Evolutionary conservation across 2,329 filamentous ascomycete species (phyloP), one percentile per base, ranked within the genome.

Genomic region (Cladosporium sp.): DNA sequence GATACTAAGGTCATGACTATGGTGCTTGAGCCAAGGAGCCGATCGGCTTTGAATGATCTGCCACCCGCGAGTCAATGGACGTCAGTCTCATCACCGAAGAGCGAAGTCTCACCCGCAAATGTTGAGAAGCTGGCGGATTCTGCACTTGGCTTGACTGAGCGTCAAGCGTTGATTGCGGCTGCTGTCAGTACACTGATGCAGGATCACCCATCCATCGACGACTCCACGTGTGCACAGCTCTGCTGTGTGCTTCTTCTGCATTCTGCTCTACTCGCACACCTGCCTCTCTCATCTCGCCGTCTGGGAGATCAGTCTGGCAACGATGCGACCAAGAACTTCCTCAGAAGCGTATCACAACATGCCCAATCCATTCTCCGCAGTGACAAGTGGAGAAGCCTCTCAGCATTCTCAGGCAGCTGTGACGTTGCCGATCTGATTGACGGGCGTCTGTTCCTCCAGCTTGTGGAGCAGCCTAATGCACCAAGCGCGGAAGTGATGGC

Each of bases 1-100:
- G 84, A 86, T 61, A 84, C 82, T 1, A 86, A 86, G 67, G 70
- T 77, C 52, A 77, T 78, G 66, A 73, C 74, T 0, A 74, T 74
- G 67, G 72, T 78, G 28, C 61, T 78, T 7, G 74, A 65, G 61
- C 46, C 56, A 34, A 56, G 58, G 11, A 45, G 53, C 37, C 44
- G 52, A 22, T 49, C 52, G 8, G 44, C 46, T 9, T 34, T 52
- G 28, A 33, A 46, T 8, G 16, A 50, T 7, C 32, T 50, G 8
- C 48, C 48, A 9, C 32, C 48, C 9, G 18, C 48, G 5, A 43
- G 28, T 38, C 40, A 43, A 43, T 50, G 40, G 40, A 43, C 31
- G 7, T 43, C 48, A n/a, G n/a, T 11, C 32, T 14, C 40, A 14
- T n/a, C 38, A 16, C 31, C 18, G 9, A 43, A 52, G 13, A 14